Evolutionary conservation across 306 rosid genomes (phyloP).

Genomic region (Gleditsia sinensis): DNA sequence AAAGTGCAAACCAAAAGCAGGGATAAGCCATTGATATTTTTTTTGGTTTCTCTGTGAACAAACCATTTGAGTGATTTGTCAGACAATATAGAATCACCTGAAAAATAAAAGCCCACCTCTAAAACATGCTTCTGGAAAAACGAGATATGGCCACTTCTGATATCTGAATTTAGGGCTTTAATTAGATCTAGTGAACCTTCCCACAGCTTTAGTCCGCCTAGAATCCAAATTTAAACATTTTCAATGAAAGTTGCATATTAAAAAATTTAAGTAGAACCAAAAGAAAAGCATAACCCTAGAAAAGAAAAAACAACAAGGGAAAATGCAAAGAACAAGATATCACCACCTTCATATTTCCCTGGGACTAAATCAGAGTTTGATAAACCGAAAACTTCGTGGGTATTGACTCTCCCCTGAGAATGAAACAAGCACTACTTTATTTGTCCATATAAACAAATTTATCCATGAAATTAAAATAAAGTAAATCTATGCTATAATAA

Average conservation of each 20-base stretch:
- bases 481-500: background rate
- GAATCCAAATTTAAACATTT: conserved; percentile 27
- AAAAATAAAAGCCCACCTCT: conserved; percentile 68
- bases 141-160: conserved; percentile 52
- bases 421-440: background rate
- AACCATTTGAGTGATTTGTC: background rate
- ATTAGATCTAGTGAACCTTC: conserved; percentile 87
- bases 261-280: background rate
- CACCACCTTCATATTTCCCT: conserved; percentile 79
- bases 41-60: background rate
- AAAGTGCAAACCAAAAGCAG: background rate
- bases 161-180: conserved; percentile 67
- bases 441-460: background rate
- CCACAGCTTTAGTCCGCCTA: conserved; percentile 93
- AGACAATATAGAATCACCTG: conserved; percentile 34
- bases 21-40: background rate
- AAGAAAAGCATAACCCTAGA: background rate
- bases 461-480: background rate
- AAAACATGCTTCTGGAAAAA: conserved; percentile 67
- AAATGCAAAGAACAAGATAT: conserved; percentile 26
- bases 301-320: background rate
- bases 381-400: conserved; percentile 80
- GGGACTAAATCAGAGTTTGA: conserved; percentile 94
- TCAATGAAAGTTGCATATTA: background rate
- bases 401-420: conserved; percentile 73